Base-by-base conservation (phyloP, 1,284 basidiomycete species). In the Inonotus obliquus region DNA sequence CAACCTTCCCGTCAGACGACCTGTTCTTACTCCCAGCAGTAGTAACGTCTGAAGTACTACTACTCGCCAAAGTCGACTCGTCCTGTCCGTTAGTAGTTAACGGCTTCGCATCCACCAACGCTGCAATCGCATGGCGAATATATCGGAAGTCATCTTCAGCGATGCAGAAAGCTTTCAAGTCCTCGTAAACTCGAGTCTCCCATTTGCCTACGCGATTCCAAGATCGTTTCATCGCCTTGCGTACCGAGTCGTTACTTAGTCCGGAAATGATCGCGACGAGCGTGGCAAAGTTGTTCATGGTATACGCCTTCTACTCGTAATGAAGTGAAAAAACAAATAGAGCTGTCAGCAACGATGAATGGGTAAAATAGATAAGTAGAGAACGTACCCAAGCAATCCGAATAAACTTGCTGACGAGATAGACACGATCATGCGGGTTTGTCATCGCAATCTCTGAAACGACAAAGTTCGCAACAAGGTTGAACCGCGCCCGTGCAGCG, bases 401-500 rank as follows among this genome's bases (percentile, higher is more conserved):
- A 67, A 96, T 89, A 70, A 96, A 87, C 75, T 94, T 95, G 64
- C 78, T 79, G 59, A 92, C 81, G 29, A 96, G 75, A 48, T 80
- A 70, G 17, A 81, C 82, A 19, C 94, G 80, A 64, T 93, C 87
- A 59, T 77, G 74, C 10, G 85, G 85, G 32, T 80, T 81, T 1
- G 89, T 87, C 60, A 89, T 73, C 44, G 90, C 81, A 60, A 94
- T 81, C 74, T 95, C 93, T 21, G 90, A 89, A 17, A 86, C 79
- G 5, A 91, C 85, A 72, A 94, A 96, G 68, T 90, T 90, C 5
- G 88, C 87, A 68, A 93, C 84, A 60, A 96, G 75, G 69, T 95
- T 94, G 77, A 96, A 96, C 27, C 94, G 82, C 17, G 89, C 90
- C n/a, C 93, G 84, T 32, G 94, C 82, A 37, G 87, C 87, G 4